Evolutionary conservation across 2,329 filamentous ascomycete species (phyloP).

Genomic region (Ophiostoma montium): DNA sequence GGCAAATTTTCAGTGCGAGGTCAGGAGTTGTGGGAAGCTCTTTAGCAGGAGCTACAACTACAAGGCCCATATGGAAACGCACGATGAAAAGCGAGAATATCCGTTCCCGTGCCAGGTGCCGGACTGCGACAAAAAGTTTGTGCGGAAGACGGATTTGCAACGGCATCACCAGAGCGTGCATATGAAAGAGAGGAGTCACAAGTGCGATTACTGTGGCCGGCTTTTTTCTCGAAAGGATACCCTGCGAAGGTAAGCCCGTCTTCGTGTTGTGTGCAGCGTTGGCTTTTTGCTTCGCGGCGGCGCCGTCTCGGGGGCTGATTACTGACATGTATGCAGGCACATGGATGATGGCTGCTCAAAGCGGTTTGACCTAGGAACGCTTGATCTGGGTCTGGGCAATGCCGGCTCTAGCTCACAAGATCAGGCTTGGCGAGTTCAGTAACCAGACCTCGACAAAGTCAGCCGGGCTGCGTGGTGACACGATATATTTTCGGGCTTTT

Average conservation of each 20-base stretch:
- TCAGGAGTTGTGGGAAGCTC: slow-evolving; percentile 57
- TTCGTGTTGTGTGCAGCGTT: not conserved
- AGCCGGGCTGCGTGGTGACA: too few species aligned
- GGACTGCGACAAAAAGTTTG: slow-evolving; percentile 62
- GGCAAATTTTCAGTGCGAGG: slow-evolving; percentile 55
- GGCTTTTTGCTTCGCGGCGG: too few species aligned
- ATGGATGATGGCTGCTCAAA: slow-evolving; percentile 64
- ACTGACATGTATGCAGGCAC: slow-evolving; percentile 36
- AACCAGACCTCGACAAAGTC: too few species aligned
- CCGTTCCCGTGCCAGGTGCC: slow-evolving; percentile 52
- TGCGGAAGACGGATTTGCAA: slow-evolving; percentile 66
- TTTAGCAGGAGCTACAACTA: slow-evolving; percentile 80
- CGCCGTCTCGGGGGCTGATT: not conserved
- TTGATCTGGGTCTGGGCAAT: slow-evolving; percentile 28
- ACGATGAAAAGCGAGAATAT: slow-evolving; percentile 59
- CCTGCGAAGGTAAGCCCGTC: slow-evolving; percentile 49
- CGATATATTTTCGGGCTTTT: too few species aligned
- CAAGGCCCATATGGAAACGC: slow-evolving; percentile 73
- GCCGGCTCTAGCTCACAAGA: slow-evolving; percentile 1
- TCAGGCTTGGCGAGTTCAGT: not conserved
- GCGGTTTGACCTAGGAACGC: slow-evolving; percentile 43
- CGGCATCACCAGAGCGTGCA: slow-evolving; percentile 54
- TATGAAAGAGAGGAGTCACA: slow-evolving; percentile 54
- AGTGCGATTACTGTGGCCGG: slow-evolving; percentile 55
- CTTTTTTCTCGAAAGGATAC: slow-evolving; percentile 73